Conservation (phyloP, 768 basidiomycete genomes). For the Imleria badia region DNA sequence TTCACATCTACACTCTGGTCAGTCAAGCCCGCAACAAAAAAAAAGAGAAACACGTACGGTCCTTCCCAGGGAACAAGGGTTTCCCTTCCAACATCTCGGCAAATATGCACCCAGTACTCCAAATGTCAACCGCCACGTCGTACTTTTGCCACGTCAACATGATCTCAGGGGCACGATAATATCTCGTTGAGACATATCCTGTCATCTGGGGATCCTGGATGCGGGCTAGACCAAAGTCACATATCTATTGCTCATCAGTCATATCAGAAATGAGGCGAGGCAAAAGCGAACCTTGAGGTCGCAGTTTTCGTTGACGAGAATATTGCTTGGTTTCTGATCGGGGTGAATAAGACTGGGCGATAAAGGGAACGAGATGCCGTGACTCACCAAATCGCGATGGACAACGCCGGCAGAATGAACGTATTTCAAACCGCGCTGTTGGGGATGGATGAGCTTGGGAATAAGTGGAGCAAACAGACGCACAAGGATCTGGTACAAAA, state of each 20-base stretch:
- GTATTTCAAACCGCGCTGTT: constrained; percentile 94
- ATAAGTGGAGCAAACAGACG: constrained; percentile 27
- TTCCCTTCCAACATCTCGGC: constrained; percentile 99
- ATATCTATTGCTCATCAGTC: constrained; percentile 60
- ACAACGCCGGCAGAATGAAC: constrained; percentile 99
- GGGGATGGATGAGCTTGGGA: constrained; percentile 5
- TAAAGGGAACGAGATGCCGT: background rate
- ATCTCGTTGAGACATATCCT: constrained; percentile 97
- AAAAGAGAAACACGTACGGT: constrained; percentile 66
- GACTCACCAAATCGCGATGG: constrained; percentile 86
- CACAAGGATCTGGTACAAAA: constrained; percentile 97
- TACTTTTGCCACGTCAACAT: constrained; percentile 99
- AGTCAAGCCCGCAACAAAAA: background rate
- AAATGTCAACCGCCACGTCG: constrained; percentile 98
- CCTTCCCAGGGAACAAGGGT: constrained; percentile 98
- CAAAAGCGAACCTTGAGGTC: constrained; percentile 77
- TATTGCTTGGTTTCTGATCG: constrained; percentile 93
- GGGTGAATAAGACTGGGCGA: background rate
- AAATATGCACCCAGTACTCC: constrained; percentile 99
- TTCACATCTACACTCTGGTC: constrained; percentile 79
- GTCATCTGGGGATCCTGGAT: constrained; percentile 99
- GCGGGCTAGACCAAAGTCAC: constrained; percentile 97
- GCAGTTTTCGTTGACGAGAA: constrained; percentile 99
- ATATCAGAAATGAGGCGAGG: background rate
- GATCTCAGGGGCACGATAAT: constrained; percentile 99